phyloP scores from a whole-genome alignment of 2,329 filamentous ascomycete genomes.

The Microdochium trichocladiopsis region DNA sequence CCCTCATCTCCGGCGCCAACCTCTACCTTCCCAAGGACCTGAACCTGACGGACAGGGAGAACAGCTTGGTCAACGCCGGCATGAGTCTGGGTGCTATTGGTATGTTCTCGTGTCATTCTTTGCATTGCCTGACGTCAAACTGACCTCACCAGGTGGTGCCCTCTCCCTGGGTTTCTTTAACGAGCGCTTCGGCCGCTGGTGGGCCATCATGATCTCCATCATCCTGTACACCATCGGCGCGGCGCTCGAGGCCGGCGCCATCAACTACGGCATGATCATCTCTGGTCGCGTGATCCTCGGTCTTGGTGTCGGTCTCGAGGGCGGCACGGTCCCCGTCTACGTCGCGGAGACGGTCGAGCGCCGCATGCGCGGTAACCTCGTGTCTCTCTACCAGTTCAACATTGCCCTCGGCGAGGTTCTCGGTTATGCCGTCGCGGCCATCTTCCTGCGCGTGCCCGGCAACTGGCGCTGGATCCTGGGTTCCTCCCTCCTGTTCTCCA shows the following conservation, averaged over 20 bases:
- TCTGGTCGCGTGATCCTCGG: constrained; percentile 62
- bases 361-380: constrained; percentile 61
- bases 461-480: constrained; percentile 72
- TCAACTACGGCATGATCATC: constrained; percentile 67
- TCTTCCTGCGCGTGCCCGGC: constrained; percentile 62
- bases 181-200: constrained; percentile 59
- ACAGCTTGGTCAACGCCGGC: constrained; percentile 60
- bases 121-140: neutral
- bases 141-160: constrained; percentile 40
- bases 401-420: constrained; percentile 70
- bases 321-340: constrained; percentile 68
- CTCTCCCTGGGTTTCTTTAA: constrained; percentile 60
- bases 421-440: constrained; percentile 65
- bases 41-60: constrained; percentile 44
- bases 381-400: constrained; percentile 69
- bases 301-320: constrained; percentile 64
- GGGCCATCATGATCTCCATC: constrained; percentile 63
- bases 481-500: constrained; percentile 64
- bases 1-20: constrained; percentile 64
- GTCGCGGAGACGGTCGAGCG: constrained; percentile 67
- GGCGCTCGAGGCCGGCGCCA: constrained; percentile 59
- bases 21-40: constrained; percentile 57
- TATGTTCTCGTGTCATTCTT: neutral
- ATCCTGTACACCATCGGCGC: constrained; percentile 65
- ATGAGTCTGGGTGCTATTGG: constrained; percentile 67